A percentile compares a stretch with the other conserved stretches of the same genome.
Evolutionary conservation across 495 filamentous ascomycete genomes (phyloP).

Genomic region (Bathelium albidoporum): DNA sequence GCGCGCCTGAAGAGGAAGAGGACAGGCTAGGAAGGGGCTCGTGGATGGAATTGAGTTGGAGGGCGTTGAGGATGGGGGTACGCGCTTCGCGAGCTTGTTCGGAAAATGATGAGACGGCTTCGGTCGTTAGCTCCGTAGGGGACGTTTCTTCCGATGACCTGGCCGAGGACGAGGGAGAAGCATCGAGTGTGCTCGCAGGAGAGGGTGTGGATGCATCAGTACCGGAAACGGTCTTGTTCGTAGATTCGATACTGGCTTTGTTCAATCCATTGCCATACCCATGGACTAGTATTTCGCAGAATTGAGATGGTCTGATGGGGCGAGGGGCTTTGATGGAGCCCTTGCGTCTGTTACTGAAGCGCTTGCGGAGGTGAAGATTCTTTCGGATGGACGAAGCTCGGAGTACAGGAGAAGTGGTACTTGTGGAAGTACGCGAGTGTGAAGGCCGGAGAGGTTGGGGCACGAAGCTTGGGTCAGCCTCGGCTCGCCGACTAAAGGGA

Average conservation of each 20-base stretch:
- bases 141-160: background rate
- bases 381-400: background rate
- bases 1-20: background rate
- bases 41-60: background rate
- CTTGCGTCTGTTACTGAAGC: background rate
- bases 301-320: constrained; percentile 5
- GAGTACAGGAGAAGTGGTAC: constrained; percentile 12
- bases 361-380: background rate
- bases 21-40: background rate
- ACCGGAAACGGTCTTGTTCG: background rate
- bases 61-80: background rate
- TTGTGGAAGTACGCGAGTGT: background rate
- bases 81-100: background rate
- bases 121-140: background rate
- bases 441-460: constrained; percentile 17
- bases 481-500: constrained; percentile 13
- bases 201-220: background rate
- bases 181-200: background rate
- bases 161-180: background rate
- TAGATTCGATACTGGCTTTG: background rate
- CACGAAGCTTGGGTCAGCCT: background rate
- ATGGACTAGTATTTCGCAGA: constrained; percentile 29
- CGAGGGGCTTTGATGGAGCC: background rate
- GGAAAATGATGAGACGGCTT: background rate
- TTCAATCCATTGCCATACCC: constrained; percentile 26